Percentiles rank a stretch among this genome's conserved stretches.
phyloP scores from a whole-genome alignment of 768 basidiomycete species.

The Chalciporus chontae region DNA sequence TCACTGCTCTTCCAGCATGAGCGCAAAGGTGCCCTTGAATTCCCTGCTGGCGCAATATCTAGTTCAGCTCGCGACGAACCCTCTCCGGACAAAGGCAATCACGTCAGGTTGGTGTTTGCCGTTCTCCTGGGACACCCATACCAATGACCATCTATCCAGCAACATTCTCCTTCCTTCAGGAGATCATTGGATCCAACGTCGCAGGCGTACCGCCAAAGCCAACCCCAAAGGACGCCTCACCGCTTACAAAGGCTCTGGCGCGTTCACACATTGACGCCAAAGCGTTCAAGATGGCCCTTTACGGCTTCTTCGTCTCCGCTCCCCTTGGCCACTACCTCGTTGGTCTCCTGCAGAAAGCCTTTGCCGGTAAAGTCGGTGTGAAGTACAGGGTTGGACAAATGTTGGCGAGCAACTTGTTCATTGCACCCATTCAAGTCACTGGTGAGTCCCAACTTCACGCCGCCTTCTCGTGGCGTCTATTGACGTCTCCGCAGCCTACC shows the following conservation, averaged over 20 bases:
- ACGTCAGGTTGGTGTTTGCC: conserved; percentile 54
- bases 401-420: conserved; percentile 68
- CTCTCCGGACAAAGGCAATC: conserved; percentile 75
- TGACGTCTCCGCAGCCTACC: conserved; percentile 46
- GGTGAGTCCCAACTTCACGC: conserved; percentile 39
- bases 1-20: conserved; percentile 33
- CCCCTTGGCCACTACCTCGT: conserved; percentile 77
- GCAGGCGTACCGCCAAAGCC: conserved; percentile 55
- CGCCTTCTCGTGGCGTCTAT: not conserved
- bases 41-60: conserved; percentile 71
- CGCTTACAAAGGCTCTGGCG: conserved; percentile 50
- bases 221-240: conserved; percentile 52
- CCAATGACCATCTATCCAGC: conserved; percentile 27
- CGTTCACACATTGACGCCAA: conserved; percentile 59
- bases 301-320: conserved; percentile 81
- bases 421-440: conserved; percentile 71
- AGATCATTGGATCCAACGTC: conserved; percentile 72
- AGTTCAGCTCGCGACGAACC: conserved; percentile 59
- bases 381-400: conserved; percentile 68
- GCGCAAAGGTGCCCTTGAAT: conserved; percentile 25
- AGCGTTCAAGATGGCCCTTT: conserved; percentile 80
- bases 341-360: conserved; percentile 67
- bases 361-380: conserved; percentile 67
- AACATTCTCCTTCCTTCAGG: conserved; percentile 67
- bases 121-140: not conserved